Percentiles rank a stretch among this genome's conserved stretches.
phyloP scores from a whole-genome alignment of 129 eudicot species.

The Tanacetum coccineum region DNA sequence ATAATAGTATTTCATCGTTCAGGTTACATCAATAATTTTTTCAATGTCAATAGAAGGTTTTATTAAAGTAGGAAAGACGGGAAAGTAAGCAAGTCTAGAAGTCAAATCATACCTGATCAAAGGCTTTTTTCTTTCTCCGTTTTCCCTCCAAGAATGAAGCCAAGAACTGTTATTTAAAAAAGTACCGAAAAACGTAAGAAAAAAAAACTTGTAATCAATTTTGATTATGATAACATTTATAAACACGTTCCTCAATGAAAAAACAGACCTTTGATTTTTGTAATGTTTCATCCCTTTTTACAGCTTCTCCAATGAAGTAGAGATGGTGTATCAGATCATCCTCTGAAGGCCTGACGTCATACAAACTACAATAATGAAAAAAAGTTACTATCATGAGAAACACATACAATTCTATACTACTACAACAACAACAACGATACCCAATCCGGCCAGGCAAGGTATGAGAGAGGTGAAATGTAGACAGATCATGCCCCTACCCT shows the following conservation, averaged over 20 bases:
- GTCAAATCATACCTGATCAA: constrained; percentile 37
- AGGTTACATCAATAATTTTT: constrained; percentile 20
- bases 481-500: too few species aligned
- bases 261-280: constrained; percentile 46
- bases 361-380: constrained; percentile 30
- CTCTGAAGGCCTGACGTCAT: constrained; percentile 48
- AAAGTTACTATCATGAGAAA: not conserved
- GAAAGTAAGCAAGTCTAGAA: not conserved
- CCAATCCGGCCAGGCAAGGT: too few species aligned
- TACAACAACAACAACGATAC: too few species aligned
- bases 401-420: not conserved
- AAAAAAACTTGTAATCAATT: not conserved
- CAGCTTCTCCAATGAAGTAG: constrained; percentile 42
- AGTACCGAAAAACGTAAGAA: not conserved
- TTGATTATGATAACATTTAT: not conserved
- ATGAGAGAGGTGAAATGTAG: too few species aligned
- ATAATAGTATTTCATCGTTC: constrained; percentile 32
- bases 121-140: constrained; percentile 35
- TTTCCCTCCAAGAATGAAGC: constrained; percentile 39
- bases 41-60: not conserved
- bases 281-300: constrained; percentile 42
- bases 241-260: not conserved
- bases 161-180: constrained; percentile 38
- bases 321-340: constrained; percentile 50
- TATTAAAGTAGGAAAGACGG: not conserved